Evolutionary conservation across 441 rosid genomes (phyloP), one percentile per base, ranked within the genome.

Genomic region (Gossypium laxum): DNA sequence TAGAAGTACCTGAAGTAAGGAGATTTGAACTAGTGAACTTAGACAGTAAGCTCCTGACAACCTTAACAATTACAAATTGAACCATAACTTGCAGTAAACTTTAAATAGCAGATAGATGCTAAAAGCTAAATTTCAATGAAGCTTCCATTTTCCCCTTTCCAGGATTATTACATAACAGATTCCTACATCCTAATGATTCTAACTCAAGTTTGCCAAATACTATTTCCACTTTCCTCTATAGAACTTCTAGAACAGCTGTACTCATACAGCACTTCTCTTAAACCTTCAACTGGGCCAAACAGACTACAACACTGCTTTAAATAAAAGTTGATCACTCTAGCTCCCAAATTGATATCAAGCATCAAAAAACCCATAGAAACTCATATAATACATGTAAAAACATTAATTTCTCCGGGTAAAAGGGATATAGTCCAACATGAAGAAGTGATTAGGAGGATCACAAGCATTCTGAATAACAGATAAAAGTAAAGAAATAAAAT

Each of bases 401-500:
- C 68, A 48, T 48, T 71, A 18, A 48, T 61, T 60, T 60, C 14
- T 61, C 8, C 21, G 17, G 56, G 66, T 21, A 15, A 50, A 54
- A 47, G 45, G 56, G 61, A 57, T 68, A 65, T 73, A 69, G 47
- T 74, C 59, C 50, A 56, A 70, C 43, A 50, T 19, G 24, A 57
- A 3, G 7, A 43, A 26, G 30, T 15, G 11, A 21, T 21, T 19
- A 45, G 43, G n/a, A 32, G 56, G 47, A 59, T 4, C 28, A 51
- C 11, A 74, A 14, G 19, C 17, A 34, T 12, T 21, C n/a, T 34
- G 28, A 17, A 17, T 54, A 58, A 51, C 7, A 38, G 48, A 45
- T 21, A 64, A 10, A 54, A 57, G 61, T 5, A 77, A 67, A 65
- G 71, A 60, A 72, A 66, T 45, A 66, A 75, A 18, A 67, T 12